Evolutionary conservation across 2,329 filamentous ascomycete species (phyloP), one percentile per base, ranked within the genome.

Genomic region (Cytospora piceicola): DNA sequence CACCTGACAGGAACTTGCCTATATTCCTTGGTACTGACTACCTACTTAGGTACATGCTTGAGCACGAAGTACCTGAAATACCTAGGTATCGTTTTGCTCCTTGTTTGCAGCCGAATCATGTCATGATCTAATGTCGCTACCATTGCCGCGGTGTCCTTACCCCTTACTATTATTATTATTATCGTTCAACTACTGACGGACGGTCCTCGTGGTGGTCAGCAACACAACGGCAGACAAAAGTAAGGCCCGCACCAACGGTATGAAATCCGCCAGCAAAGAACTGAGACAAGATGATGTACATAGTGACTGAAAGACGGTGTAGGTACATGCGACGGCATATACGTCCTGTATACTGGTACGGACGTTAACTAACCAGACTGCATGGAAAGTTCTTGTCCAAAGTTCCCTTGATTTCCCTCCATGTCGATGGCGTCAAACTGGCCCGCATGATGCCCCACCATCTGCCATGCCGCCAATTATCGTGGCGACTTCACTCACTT

Each of bases 1-100:
- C 34, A 54, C 39, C 14, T 24, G 46, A 11, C 46, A 24, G 46
- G 11, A 49, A 49, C 46, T 49, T 12, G 46, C n/a, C 52, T 49
- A 36, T 46, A 34, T 9, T 12, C 27, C 9, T 24, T 27, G 30
- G 54, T 58, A 63, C 53, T 30, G 12, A 32, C 24, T 63, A 63
- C 52, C 39, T 42, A 15, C 4, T 6, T 15, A 36, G 9, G 12
- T 4, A 34, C 4, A 11, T 39, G 17, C 36, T 17, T 39, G 17
- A 39, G 36, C 36, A 15, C 32, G 11, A 12, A 34, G 32, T 34
- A 12, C 32, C 32, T 9, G 32, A 12, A 34, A 12, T 34, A 36
- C 2, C 9, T 3, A n/a, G n/a, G n/a, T n/a, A n/a, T n/a, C n/a
- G 27, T 29, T 29, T 15, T 42, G 36, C 36, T 15, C 15, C 39